A percentile compares a stretch with the other conserved stretches of the same genome.
Evolutionary conservation across 306 rosid species (phyloP).

Genomic region (Lathyrus tuberosus): DNA sequence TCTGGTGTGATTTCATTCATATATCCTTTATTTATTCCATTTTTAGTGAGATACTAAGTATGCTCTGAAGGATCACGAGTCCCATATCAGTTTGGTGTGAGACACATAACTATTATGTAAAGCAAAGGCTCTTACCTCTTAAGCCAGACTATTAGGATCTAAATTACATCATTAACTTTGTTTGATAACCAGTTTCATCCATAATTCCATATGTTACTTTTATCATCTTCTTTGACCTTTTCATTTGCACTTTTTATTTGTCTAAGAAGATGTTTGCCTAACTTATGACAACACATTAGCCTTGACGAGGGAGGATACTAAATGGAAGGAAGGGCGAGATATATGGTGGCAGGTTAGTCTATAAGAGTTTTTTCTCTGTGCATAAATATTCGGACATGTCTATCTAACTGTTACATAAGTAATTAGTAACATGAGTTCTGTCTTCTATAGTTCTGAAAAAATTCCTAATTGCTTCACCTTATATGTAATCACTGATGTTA

Average conservation of each 20-base stretch:
- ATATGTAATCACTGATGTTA: not conserved
- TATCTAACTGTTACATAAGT: not conserved
- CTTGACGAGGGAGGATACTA: conserved; percentile 68
- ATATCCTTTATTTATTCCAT: conserved; percentile 4
- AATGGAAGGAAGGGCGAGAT: too few relatives aligned
- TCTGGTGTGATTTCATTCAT: too few relatives aligned
- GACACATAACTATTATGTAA: not conserved
- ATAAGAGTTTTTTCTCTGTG: conserved; percentile 13
- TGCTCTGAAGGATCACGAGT: conserved; percentile 14
- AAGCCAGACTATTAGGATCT: not conserved
- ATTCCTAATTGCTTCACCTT: conserved; percentile 21
- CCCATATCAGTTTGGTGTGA: too few relatives aligned
- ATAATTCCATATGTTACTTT: conserved; percentile 17
- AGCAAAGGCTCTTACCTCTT: conserved; percentile 14
- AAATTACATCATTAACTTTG: not conserved
- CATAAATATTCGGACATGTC: conserved; percentile 12
- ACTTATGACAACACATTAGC: too few relatives aligned
- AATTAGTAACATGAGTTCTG: conserved; percentile 30
- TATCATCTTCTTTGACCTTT: conserved; percentile 13
- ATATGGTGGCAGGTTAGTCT: conserved; percentile 72
- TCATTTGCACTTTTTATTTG: conserved; percentile 16
- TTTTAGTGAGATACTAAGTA: conserved; percentile 6
- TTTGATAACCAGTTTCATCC: too few relatives aligned
- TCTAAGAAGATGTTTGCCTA: not conserved
- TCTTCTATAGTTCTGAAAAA: conserved; percentile 13